Percentiles rank a stretch among this genome's conserved stretches.
phyloP scores from a whole-genome alignment of 2,329 filamentous ascomycete species.

The Zymoseptoria pseudotritici region DNA sequence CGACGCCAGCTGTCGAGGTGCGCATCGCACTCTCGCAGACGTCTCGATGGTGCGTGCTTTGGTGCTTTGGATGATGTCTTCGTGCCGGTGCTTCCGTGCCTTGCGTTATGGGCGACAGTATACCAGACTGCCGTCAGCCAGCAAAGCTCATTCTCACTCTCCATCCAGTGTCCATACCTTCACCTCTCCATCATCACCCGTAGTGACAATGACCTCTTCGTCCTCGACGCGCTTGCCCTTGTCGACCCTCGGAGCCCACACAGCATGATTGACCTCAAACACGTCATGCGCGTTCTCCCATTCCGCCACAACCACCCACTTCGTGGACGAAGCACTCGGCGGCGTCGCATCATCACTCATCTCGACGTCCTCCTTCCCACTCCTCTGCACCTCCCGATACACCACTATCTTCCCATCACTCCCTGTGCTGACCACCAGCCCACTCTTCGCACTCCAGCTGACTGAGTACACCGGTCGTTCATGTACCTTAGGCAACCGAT shows the following conservation, averaged over 20 bases:
- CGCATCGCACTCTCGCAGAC: neutral
- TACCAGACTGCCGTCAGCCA: neutral
- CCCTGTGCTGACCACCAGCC: slow-evolving; percentile 77
- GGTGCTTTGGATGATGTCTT: neutral
- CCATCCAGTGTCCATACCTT: slow-evolving; percentile 64
- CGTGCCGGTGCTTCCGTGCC: neutral
- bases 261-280: slow-evolving; percentile 88
- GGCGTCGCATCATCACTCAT: slow-evolving; percentile 17
- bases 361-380: slow-evolving; percentile 16
- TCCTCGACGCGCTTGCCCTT: slow-evolving; percentile 49
- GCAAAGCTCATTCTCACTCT: neutral
- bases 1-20: neutral
- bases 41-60: neutral
- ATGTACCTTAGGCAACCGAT: slow-evolving; percentile 66
- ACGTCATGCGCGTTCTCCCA: slow-evolving; percentile 74
- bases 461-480: slow-evolving; percentile 77
- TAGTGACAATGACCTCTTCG: slow-evolving; percentile 84
- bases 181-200: slow-evolving; percentile 84
- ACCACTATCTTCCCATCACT: slow-evolving; percentile 77
- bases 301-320: slow-evolving; percentile 67
- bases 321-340: slow-evolving; percentile 32
- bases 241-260: slow-evolving; percentile 77
- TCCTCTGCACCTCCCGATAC: slow-evolving; percentile 58
- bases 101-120: neutral
- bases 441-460: slow-evolving; percentile 71